Conservation (phyloP, 106 monocot genomes). For the Allium cepa region DNA sequence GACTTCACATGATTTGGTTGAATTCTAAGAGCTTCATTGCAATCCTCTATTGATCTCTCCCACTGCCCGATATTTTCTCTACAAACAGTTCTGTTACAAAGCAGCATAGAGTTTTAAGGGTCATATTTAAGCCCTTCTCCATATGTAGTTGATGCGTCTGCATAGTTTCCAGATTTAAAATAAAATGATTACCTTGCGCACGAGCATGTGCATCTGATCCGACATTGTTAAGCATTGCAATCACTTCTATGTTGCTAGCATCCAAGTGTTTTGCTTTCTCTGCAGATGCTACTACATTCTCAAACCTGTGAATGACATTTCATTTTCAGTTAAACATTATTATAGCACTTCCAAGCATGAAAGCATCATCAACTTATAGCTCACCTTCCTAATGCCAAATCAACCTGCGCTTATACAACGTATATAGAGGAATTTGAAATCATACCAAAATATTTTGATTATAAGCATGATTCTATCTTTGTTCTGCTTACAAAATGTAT, state of each 20-base stretch:
- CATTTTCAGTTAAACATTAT: no score
- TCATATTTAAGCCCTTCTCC: constrained; percentile 83
- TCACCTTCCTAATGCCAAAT: constrained; percentile 86
- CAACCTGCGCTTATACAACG: constrained; percentile 68
- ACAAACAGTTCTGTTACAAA: constrained; percentile 85
- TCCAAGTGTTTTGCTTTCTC: constrained; percentile 66
- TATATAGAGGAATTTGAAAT: constrained; percentile 44
- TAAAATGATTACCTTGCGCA: constrained; percentile 58
- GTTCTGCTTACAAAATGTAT: constrained; percentile 18
- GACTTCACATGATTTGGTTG: constrained; percentile 80
- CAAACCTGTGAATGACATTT: constrained; percentile 47
- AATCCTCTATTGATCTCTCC: constrained; percentile 82
- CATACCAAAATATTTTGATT: constrained; percentile 43
- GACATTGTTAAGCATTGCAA: constrained; percentile 33
- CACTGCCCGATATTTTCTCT: constrained; percentile 67
- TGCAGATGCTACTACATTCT: constrained; percentile 42
- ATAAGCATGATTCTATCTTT: constrained; percentile 24
- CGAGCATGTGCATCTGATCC: constrained; percentile 53
- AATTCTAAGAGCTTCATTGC: constrained; percentile 66
- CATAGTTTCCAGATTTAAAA: constrained; percentile 61
- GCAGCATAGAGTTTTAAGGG: constrained; percentile 62
- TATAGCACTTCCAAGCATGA: no score
- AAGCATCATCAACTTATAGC: background rate
- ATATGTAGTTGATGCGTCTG: constrained; percentile 73
- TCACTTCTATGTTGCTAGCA: constrained; percentile 42